Evolutionary conservation across 1,139 yeast species (phyloP).

Genomic region (Scheffersomyces segobiensis): DNA sequence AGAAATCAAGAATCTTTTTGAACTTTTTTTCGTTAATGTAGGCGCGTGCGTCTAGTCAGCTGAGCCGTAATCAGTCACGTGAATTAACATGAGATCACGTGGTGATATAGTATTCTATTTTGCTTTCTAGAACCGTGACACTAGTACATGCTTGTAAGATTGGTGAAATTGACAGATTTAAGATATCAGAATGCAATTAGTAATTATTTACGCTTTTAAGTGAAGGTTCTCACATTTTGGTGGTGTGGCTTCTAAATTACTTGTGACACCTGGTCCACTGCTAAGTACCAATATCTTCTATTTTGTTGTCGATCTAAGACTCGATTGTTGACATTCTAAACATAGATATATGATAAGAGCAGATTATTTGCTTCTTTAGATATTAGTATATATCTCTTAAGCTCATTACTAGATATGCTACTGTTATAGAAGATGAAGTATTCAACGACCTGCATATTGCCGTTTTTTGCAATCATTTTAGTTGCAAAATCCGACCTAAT

Average conservation of each 20-base stretch:
- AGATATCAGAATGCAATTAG: background rate
- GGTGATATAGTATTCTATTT: background rate
- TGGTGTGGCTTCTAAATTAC: too few species aligned
- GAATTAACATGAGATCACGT: background rate
- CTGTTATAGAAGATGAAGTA: too few species aligned
- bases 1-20: background rate
- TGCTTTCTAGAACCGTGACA: background rate
- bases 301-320: too few species aligned
- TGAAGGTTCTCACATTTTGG: too few species aligned
- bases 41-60: background rate
- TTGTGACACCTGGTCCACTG: too few species aligned
- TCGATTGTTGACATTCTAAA: too few species aligned
- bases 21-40: background rate
- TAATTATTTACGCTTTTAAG: too few species aligned
- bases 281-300: too few species aligned
- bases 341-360: too few species aligned
- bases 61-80: background rate
- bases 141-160: background rate
- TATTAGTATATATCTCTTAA: background rate
- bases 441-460: background rate
- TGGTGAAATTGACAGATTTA: too few species aligned
- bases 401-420: background rate
- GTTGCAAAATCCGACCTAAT: background rate
- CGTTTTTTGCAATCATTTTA: background rate
- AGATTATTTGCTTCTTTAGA: too few species aligned